These are phyloP conservation scores for Stephania cephalantha DNA, from an alignment of 164 flowering plant genomes.

Conservation along the genomic window DNA sequence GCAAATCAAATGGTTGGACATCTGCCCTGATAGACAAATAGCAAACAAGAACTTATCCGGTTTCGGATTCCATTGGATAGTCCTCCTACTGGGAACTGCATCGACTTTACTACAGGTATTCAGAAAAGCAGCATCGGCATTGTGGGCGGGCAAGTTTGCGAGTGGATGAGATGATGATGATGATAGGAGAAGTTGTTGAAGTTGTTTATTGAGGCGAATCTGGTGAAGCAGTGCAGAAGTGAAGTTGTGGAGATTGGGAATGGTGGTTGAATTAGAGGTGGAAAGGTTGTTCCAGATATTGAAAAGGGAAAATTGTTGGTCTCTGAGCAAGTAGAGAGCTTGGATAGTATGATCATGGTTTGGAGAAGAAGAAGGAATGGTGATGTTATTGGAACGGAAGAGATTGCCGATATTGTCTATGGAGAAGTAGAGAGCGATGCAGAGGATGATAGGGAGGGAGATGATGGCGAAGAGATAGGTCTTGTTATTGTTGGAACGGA, in stretches of 20 bases:
- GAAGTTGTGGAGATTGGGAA: constrained; percentile 27
- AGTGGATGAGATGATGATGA: constrained; percentile 39
- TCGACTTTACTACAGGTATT: constrained; percentile 47
- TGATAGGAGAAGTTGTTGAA: constrained; percentile 57
- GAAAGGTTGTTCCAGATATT: constrained; percentile 60
- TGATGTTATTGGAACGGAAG: constrained; percentile 23
- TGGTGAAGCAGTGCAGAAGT: constrained; percentile 46
- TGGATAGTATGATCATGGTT: constrained; percentile 33
- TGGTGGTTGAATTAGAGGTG: constrained; percentile 14
- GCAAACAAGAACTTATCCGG: constrained; percentile 63
- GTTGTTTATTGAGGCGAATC: constrained; percentile 58
- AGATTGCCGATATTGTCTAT: constrained; percentile 29
- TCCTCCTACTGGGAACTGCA: constrained; percentile 34
- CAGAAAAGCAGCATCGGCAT: constrained; percentile 17
- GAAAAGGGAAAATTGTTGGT: constrained; percentile 63
- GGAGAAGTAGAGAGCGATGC: constrained; percentile 43
- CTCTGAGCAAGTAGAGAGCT: constrained; percentile 59
- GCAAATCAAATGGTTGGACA: constrained; percentile 96
- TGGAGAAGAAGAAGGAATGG: not conserved
- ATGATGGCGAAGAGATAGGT: constrained; percentile 44
- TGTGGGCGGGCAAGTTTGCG: constrained; percentile 31
- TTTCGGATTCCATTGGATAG: constrained; percentile 85
- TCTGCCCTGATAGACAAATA: constrained; percentile 87
- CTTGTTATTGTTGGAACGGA: constrained; percentile 23
- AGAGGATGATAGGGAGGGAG: constrained; percentile 42